Percentiles rank a stretch among this genome's conserved stretches.
These are phyloP conservation scores for Corrigiola litoralis DNA, from an alignment of 179 eudicot genomes.

Conservation along the genomic window DNA sequence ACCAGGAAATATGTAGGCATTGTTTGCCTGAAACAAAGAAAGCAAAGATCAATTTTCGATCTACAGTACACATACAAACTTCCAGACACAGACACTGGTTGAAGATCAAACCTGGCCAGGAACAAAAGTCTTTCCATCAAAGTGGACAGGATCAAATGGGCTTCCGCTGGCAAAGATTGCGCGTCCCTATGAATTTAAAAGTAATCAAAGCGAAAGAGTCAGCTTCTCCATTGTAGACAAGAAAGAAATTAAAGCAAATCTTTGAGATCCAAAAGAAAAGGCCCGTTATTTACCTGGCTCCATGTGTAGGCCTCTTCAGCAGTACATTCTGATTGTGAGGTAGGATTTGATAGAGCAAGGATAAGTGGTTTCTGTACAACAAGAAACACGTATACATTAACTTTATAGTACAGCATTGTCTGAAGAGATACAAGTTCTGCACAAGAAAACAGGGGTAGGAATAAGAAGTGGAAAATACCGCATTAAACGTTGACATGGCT, in stretches of 20 bases:
- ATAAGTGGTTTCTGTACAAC: constrained; percentile 63
- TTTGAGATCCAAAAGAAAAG: background rate
- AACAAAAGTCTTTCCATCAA: constrained; percentile 47
- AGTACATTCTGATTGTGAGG: constrained; percentile 76
- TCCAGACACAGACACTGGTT: background rate
- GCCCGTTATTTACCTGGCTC: constrained; percentile 37
- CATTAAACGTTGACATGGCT: constrained; percentile 61
- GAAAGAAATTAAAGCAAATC: background rate
- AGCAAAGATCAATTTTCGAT: background rate
- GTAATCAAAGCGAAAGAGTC: background rate
- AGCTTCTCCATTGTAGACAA: background rate
- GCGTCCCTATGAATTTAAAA: constrained; percentile 42
- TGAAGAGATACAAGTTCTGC: background rate
- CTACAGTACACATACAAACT: background rate
- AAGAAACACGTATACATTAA: background rate
- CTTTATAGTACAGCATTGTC: background rate
- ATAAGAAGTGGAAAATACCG: constrained; percentile 34
- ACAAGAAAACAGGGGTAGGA: constrained; percentile 2
- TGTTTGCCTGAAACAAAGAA: constrained; percentile 37
- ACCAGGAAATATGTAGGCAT: constrained; percentile 57
- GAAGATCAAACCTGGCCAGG: constrained; percentile 69
- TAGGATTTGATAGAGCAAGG: constrained; percentile 69
- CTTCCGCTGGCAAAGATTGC: constrained; percentile 88
- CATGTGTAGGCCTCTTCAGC: constrained; percentile 83
- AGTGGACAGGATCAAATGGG: constrained; percentile 77